Evolutionary conservation across 768 basidiomycete genomes (phyloP).

Genomic region (Trametes coccinea): DNA sequence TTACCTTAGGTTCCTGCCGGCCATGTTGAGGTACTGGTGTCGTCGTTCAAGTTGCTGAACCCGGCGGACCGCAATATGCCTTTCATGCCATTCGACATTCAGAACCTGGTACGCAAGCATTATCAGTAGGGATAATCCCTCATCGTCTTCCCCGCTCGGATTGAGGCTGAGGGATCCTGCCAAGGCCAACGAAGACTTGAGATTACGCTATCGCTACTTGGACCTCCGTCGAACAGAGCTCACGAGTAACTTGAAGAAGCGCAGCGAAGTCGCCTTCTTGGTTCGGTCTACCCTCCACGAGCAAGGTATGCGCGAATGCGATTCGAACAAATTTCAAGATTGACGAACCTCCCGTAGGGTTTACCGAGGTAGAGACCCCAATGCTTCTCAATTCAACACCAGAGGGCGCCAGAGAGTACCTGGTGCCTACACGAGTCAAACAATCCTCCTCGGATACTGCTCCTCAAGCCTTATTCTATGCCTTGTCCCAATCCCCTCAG

Average conservation of each 20-base stretch:
- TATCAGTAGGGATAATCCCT: constrained; percentile 2
- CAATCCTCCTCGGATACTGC: constrained; percentile 29
- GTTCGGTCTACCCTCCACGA: constrained; percentile 73
- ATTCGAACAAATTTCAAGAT: too few relatives aligned
- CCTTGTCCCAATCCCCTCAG: constrained; percentile 92
- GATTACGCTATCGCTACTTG: constrained; percentile 83
- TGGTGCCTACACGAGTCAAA: constrained; percentile 74
- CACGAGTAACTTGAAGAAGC: constrained; percentile 75
- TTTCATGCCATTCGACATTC: constrained; percentile 80
- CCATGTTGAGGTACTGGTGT: constrained; percentile 78
- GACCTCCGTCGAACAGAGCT: constrained; percentile 80
- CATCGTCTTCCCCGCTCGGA: background rate
- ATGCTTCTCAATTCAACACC: constrained; percentile 88
- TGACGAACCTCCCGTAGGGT: constrained; percentile 49
- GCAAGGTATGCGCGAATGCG: constrained; percentile 47
- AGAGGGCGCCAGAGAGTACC: constrained; percentile 92
- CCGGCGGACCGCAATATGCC: constrained; percentile 70
- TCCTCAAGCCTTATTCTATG: constrained; percentile 64
- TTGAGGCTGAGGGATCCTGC: constrained; percentile 6
- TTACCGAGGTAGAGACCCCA: constrained; percentile 93
- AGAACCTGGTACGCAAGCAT: constrained; percentile 61
- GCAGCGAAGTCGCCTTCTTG: constrained; percentile 80
- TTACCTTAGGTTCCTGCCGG: constrained; percentile 57
- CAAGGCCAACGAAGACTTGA: constrained; percentile 83
- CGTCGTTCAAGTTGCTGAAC: constrained; percentile 74